These are phyloP conservation scores for Yarrowia alimentaria DNA, from an alignment of 805 yeast genomes.

Conservation along the genomic window DNA sequence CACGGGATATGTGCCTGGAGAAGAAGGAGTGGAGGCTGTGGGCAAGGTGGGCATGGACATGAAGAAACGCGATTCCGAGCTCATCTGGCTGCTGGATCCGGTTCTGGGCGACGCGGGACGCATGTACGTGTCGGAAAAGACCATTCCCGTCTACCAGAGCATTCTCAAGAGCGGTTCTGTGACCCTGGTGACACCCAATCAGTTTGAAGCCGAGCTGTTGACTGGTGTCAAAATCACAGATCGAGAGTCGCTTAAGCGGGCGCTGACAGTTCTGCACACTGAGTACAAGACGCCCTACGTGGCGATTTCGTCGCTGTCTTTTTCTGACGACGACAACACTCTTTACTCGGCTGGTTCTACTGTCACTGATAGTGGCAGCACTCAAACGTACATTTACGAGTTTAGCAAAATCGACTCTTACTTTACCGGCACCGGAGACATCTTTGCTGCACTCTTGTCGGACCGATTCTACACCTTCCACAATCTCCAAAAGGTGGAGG, in stretches of 20 bases:
- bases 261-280: constrained; percentile 51
- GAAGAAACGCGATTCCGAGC: constrained; percentile 35
- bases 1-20: constrained; percentile 77
- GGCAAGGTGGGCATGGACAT: constrained; percentile 44
- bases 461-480: constrained; percentile 47
- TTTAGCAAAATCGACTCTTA: constrained; percentile 70
- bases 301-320: constrained; percentile 61
- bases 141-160: constrained; percentile 57
- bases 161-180: constrained; percentile 50
- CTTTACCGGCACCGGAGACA: constrained; percentile 93
- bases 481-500: constrained; percentile 2
- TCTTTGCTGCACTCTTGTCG: constrained; percentile 74
- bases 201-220: constrained; percentile 78
- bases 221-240: constrained; percentile 51
- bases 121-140: constrained; percentile 62
- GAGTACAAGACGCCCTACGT: constrained; percentile 54
- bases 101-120: constrained; percentile 89
- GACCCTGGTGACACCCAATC: constrained; percentile 84
- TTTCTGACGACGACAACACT: constrained; percentile 35
- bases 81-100: constrained; percentile 76
- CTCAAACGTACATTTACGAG: constrained; percentile 43
- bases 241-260: constrained; percentile 44
- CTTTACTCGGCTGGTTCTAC: constrained; percentile 51
- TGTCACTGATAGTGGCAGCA: constrained; percentile 1
- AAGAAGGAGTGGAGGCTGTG: constrained; percentile 53